These are phyloP conservation scores for Penicillium digitatum DNA, from an alignment of 2,329 filamentous ascomycete species.

Conservation along the genomic window DNA sequence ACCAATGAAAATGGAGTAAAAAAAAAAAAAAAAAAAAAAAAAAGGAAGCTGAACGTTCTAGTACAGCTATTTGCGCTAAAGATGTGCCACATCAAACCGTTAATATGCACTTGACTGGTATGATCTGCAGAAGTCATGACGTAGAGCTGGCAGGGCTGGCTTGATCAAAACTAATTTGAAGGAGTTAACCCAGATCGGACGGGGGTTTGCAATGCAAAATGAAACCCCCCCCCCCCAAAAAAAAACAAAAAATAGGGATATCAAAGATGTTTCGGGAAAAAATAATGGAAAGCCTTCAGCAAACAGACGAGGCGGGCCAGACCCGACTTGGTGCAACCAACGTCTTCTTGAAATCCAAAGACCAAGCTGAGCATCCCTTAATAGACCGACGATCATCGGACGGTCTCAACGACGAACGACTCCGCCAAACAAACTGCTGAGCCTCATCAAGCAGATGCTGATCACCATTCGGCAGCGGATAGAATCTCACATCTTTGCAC, in stretches of 20 bases:
- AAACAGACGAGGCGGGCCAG: neutral
- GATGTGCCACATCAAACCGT: neutral
- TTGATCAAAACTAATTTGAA: neutral
- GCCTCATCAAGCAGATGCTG: conserved; percentile 27
- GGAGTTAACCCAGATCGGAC: neutral
- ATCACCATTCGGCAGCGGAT: conserved; percentile 28
- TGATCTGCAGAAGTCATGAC: neutral
- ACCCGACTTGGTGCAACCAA: neutral
- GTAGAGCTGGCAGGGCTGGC: neutral
- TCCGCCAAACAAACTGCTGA: conserved; percentile 18
- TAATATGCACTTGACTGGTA: neutral
- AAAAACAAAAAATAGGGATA: neutral
- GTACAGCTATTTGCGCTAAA: neutral
- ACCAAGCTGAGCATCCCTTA: conserved; percentile 6
- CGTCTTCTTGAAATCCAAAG: conserved; percentile 3
- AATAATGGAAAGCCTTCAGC: neutral
- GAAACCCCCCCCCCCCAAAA: neutral
- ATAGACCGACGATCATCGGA: neutral
- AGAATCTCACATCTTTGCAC: conserved; percentile 31
- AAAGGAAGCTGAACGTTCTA: neutral
- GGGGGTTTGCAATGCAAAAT: neutral
- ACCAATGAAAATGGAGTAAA: neutral
- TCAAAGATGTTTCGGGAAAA: neutral
- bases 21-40: neutral
- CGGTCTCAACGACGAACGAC: neutral